Percentiles rank a stretch among this genome's conserved stretches.
phyloP scores from a whole-genome alignment of 495 filamentous ascomycete species.

The Corynascus novoguineensis region DNA sequence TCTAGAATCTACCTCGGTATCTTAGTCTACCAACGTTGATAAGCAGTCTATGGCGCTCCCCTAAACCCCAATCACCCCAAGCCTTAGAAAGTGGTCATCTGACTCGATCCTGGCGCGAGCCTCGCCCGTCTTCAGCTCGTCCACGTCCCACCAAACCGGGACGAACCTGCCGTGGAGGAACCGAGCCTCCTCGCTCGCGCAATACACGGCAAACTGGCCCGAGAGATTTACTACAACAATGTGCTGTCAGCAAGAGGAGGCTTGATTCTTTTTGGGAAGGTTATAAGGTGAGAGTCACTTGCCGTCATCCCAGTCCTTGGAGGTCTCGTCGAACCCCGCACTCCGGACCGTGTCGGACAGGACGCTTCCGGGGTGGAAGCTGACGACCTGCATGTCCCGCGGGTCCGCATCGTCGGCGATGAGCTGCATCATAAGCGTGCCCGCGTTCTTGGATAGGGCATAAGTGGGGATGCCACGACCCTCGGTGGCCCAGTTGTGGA shows the following conservation, averaged over 20 bases:
- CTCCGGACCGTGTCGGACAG: slow-evolving; percentile 25
- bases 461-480: slow-evolving; percentile 21
- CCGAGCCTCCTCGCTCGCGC: slow-evolving; percentile 42
- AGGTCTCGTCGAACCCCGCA: slow-evolving; percentile 16
- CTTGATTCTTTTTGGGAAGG: too few species aligned
- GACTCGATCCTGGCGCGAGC: background rate
- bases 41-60: too few species aligned
- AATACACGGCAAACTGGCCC: slow-evolving; percentile 48
- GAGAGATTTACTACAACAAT: slow-evolving; percentile 27
- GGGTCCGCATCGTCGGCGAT: slow-evolving; percentile 29
- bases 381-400: slow-evolving; percentile 38
- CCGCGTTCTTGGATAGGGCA: slow-evolving; percentile 37
- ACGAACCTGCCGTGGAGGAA: slow-evolving; percentile 49
- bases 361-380: slow-evolving; percentile 41
- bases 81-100: slow-evolving; percentile 7
- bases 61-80: slow-evolving; percentile 13
- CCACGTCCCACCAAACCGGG: slow-evolving; percentile 50
- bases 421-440: slow-evolving; percentile 32
- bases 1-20: too few species aligned
- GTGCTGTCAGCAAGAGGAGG: too few species aligned
- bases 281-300: slow-evolving; percentile 2
- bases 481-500: slow-evolving; percentile 22
- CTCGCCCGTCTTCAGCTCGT: slow-evolving; percentile 37
- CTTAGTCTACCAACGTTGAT: too few species aligned
- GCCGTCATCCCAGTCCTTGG: slow-evolving; percentile 37